phyloP scores from a whole-genome alignment of 371 early-diverging fungal genomes.

The Circinella minor region DNA sequence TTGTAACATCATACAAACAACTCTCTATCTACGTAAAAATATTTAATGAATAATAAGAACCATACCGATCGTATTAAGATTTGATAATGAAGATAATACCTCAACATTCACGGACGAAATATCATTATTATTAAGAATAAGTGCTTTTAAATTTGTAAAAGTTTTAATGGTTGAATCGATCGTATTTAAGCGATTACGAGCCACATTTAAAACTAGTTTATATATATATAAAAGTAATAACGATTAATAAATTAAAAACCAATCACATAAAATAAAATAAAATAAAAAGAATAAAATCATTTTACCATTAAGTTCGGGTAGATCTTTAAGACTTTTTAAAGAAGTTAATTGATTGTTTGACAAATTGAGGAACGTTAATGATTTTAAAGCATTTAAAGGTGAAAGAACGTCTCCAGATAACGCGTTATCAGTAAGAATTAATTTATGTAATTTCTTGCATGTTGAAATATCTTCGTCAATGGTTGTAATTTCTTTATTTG shows the following conservation, averaged over 20 bases:
- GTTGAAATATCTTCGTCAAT: slow-evolving; percentile 70
- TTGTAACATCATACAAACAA: too few species aligned
- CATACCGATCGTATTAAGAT: slow-evolving; percentile 54
- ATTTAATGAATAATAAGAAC: too few species aligned
- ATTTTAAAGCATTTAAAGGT: slow-evolving; percentile 57
- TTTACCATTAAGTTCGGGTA: slow-evolving; percentile 68
- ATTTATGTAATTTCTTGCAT: slow-evolving; percentile 68
- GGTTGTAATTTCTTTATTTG: slow-evolving; percentile 62
- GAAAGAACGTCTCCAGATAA: slow-evolving; percentile 56
- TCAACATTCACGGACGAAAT: slow-evolving; percentile 66
- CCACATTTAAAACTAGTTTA: slow-evolving; percentile 70
- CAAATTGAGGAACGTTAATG: slow-evolving; percentile 72
- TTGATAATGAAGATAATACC: slow-evolving; percentile 48
- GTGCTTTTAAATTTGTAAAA: slow-evolving; percentile 73
- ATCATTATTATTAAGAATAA: slow-evolving; percentile 83
- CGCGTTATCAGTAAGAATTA: slow-evolving; percentile 72
- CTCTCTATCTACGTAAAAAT: background rate
- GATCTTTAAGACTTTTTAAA: slow-evolving; percentile 62
- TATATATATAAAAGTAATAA: too few species aligned
- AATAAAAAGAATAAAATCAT: slow-evolving; percentile 41
- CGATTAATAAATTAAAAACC: background rate
- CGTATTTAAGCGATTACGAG: slow-evolving; percentile 70
- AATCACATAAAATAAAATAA: slow-evolving; percentile 10
- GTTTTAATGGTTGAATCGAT: slow-evolving; percentile 64
- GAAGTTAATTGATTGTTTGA: slow-evolving; percentile 66